Conservation (phyloP, 2,329 filamentous ascomycete species). For the Ceratocystis lukuohia region DNA sequence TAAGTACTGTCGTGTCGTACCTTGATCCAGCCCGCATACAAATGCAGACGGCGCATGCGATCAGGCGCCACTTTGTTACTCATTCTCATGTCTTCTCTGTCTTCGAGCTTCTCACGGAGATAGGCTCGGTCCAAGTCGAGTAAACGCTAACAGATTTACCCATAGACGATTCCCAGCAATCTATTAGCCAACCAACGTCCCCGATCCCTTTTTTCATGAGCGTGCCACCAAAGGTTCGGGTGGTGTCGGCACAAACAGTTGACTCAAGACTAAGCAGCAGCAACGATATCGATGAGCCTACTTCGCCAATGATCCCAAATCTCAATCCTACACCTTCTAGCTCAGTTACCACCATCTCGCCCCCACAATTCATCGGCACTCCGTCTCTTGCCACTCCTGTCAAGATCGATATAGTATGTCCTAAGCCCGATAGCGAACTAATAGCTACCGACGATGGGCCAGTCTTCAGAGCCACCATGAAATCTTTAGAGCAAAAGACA, state of each 20-base stretch:
- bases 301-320: constrained; percentile 36
- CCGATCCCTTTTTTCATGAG: constrained; percentile 59
- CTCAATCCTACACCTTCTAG: constrained; percentile 26
- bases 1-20: constrained; percentile 29
- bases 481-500: constrained; percentile 89
- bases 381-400: constrained; percentile 32
- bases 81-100: no score
- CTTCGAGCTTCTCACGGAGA: no score
- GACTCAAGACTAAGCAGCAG: constrained; percentile 66
- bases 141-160: background rate
- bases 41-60: background rate
- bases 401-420: constrained; percentile 78
- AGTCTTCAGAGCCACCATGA: constrained; percentile 91
- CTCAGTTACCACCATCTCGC: constrained; percentile 22
- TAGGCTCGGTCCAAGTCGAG: background rate
- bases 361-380: constrained; percentile 22
- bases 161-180: constrained; percentile 31
- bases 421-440: constrained; percentile 74
- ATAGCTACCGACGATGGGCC: constrained; percentile 82
- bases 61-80: background rate
- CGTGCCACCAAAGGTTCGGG: constrained; percentile 62
- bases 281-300: constrained; percentile 46
- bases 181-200: constrained; percentile 46
- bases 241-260: constrained; percentile 77
- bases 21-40: background rate